Evolutionary conservation across 495 filamentous ascomycete species (phyloP).

Genomic region (Hypoxylon fuscum): DNA sequence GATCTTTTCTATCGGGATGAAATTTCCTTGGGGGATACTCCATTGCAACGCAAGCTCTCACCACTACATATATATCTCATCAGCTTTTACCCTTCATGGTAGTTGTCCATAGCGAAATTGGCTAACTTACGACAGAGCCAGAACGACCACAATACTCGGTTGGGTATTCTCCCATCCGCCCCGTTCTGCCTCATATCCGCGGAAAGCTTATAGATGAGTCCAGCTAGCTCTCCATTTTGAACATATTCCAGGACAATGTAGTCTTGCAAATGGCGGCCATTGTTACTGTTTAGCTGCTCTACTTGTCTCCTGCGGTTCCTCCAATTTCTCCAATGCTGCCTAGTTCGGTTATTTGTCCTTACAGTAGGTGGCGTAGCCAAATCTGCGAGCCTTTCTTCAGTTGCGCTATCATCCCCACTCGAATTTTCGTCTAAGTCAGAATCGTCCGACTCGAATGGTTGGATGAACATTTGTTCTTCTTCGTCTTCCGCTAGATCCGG

Average conservation of each 20-base stretch:
- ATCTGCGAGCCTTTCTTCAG: not conserved
- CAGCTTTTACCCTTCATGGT: not conserved
- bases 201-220: conserved; percentile 1
- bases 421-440: conserved; percentile 5
- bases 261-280: not conserved
- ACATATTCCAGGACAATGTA: conserved; percentile 15
- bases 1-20: conserved; percentile 3
- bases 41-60: conserved; percentile 21
- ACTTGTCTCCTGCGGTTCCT: not conserved
- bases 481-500: not conserved
- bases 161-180: conserved; percentile 1
- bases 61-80: conserved; percentile 2
- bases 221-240: conserved; percentile 2
- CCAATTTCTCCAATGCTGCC: conserved; percentile 1
- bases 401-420: not conserved
- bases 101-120: not conserved
- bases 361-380: not conserved
- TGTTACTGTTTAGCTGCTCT: not conserved
- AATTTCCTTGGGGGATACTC: conserved; percentile 24
- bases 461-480: not conserved
- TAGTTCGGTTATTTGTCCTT: not conserved
- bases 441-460: not conserved
- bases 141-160: conserved; percentile 23
- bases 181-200: not conserved
- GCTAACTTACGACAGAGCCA: conserved; percentile 26